A percentile compares a stretch with the other conserved stretches of the same genome.
Evolutionary conservation across 345 rosid genomes (phyloP).

Genomic region (Litchi chinensis): DNA sequence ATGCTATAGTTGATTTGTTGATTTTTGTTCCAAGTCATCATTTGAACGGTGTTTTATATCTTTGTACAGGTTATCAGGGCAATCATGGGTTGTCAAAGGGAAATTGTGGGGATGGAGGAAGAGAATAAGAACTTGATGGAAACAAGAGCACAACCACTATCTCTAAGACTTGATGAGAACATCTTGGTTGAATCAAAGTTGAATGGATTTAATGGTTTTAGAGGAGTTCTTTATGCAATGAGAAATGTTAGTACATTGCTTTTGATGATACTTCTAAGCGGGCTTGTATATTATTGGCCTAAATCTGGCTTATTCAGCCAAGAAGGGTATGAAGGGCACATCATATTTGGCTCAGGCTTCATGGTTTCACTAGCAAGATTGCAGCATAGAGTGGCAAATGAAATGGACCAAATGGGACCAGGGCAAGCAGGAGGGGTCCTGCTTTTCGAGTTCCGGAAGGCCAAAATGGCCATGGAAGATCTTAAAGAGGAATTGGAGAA

Average conservation of each 20-base stretch:
- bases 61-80: conserved; percentile 42
- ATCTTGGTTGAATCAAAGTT: conserved; percentile 41
- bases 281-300: conserved; percentile 62
- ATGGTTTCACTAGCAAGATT: conserved; percentile 56
- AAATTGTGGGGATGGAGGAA: conserved; percentile 42
- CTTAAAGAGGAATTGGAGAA: conserved; percentile 60
- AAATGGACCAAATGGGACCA: conserved; percentile 37
- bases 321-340: conserved; percentile 25
- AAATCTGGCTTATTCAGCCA: conserved; percentile 32
- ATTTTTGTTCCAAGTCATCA: too few species aligned
- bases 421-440: conserved; percentile 47
- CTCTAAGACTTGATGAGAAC: conserved; percentile 33
- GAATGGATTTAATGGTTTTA: conserved; percentile 74
- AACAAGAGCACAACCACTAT: conserved; percentile 33
- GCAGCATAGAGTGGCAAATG: conserved; percentile 60
- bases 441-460: conserved; percentile 60
- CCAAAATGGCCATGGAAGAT: conserved; percentile 64
- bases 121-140: conserved; percentile 43
- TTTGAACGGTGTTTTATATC: background rate
- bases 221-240: conserved; percentile 81
- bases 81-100: conserved; percentile 49
- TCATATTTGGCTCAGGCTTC: conserved; percentile 47
- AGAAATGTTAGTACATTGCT: conserved; percentile 70
- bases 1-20: too few species aligned
- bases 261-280: conserved; percentile 55